Conservation (phyloP, 2,329 filamentous ascomycete genomes). For the Colletotrichum euphorbiae region DNA sequence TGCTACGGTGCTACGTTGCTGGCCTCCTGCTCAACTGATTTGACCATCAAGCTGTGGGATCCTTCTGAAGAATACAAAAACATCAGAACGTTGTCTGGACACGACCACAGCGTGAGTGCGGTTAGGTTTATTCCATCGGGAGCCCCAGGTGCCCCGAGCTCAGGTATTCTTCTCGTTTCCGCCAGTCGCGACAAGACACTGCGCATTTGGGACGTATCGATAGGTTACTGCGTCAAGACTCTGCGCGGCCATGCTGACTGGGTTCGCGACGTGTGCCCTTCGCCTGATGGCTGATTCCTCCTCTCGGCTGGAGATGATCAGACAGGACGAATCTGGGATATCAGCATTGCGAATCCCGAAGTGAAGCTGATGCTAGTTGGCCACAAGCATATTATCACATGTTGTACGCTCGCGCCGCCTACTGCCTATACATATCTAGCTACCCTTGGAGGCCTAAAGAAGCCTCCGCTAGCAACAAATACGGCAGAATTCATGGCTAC, state of each 20-base stretch:
- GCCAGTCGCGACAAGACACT: constrained; percentile 88
- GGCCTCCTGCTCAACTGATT: constrained; percentile 82
- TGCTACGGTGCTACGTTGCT: constrained; percentile 77
- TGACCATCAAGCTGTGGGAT: constrained; percentile 96
- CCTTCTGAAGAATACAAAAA: constrained; percentile 94
- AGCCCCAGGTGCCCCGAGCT: constrained; percentile 78
- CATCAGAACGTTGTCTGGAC: constrained; percentile 88
- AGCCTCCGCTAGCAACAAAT: constrained; percentile 78
- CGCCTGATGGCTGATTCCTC: constrained; percentile 84
- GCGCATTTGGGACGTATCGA: constrained; percentile 92
- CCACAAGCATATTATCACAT: constrained; percentile 88
- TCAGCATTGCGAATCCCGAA: constrained; percentile 75
- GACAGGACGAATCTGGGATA: constrained; percentile 86
- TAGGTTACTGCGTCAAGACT: constrained; percentile 93
- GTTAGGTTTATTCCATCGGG: constrained; percentile 90
- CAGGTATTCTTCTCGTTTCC: constrained; percentile 87
- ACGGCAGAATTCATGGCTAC: constrained; percentile 91
- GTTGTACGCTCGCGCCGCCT: constrained; percentile 86
- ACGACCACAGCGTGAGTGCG: constrained; percentile 91
- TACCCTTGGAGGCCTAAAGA: constrained; percentile 83
- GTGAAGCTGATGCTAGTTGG: constrained; percentile 83
- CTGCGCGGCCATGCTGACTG: constrained; percentile 86
- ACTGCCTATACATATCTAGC: constrained; percentile 82
- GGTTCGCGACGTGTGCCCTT: constrained; percentile 88
- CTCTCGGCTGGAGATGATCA: constrained; percentile 86